Evolutionary conservation across 306 rosid species (phyloP).

Genomic region (Vigna angularis): DNA sequence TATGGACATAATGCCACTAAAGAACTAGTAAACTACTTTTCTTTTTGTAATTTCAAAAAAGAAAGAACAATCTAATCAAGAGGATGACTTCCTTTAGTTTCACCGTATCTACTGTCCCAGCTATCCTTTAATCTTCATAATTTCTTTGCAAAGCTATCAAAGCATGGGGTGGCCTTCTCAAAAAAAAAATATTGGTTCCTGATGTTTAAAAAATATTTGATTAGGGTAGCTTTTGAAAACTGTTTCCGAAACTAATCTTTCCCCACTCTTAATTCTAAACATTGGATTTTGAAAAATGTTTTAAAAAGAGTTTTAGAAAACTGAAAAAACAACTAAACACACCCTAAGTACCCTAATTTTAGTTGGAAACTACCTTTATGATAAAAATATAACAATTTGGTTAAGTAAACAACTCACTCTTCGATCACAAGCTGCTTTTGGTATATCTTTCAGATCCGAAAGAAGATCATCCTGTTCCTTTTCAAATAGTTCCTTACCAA

Average conservation of each 20-base stretch:
- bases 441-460: conserved; percentile 86
- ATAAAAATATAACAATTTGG: background rate
- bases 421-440: conserved; percentile 92
- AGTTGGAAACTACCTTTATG: conserved; percentile 9
- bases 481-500: conserved; percentile 87
- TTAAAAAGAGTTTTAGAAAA: background rate
- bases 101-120: conserved; percentile 4
- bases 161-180: background rate
- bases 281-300: background rate
- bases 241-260: background rate
- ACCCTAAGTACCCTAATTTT: background rate
- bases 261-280: background rate
- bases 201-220: background rate
- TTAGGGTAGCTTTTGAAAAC: background rate
- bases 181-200: background rate
- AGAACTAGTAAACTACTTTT: background rate
- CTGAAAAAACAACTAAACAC: background rate
- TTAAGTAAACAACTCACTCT: conserved; percentile 60
- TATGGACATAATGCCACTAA: background rate
- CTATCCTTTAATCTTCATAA: conserved; percentile 11
- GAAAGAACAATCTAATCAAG: background rate
- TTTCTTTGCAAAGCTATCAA: conserved; percentile 2
- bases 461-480: conserved; percentile 95
- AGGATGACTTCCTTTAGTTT: conserved; percentile 9
- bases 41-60: background rate